Evolutionary conservation across 2,329 filamentous ascomycete genomes (phyloP), one percentile per base, ranked within the genome.

Genomic region (Fusarium sp.): DNA sequence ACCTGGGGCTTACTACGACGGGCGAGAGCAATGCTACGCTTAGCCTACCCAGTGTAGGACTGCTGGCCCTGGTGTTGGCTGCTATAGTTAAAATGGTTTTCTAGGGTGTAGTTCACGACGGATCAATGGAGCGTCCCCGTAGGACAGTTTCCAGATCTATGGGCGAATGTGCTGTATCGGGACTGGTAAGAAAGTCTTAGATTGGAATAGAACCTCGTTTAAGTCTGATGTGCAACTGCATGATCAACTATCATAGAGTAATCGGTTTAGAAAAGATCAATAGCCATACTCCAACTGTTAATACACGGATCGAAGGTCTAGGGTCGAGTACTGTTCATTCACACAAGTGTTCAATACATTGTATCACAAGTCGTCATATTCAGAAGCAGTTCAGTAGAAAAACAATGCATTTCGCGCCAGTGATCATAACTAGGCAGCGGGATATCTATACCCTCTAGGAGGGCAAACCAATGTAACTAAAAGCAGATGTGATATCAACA

Each of bases 1-100:
- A 95, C 76, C 77, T 96, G n/a, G 88, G 92, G 2, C 77, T 81
- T 9, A 70, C 69, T 14, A 81, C 80, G 1, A 86, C 83, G 3
- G 84, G 83, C 2, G 69, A 76, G 7, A 65, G 70, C 6, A 76
- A 71, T 50, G 59, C 63, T 7, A 67, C 62, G 5, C 45, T 51
- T 4, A 39, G 36, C 12, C 43, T 62, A 2, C 50, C 59, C 0
- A 58, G 45, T 8, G 32, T 52, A 2, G 49, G 54, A 6, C 7
- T 65, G 6, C 11, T 69, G 24, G 57, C 52, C 6, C 12, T 65
- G 9, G 46, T 61, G 7, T n/a, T 61, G 32, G 53, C 43, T 17
- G 46, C 26, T 15, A 6, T 62, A 3, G 19, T 69, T 6, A 56
- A 59, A 19, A 43, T 21, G 12, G 17, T 52, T 9, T 34, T 69